A percentile compares a stretch with the other conserved stretches of the same genome.
These are phyloP conservation scores for Candida arabinofermentans DNA, from an alignment of 805 yeast genomes.

Conservation along the genomic window DNA sequence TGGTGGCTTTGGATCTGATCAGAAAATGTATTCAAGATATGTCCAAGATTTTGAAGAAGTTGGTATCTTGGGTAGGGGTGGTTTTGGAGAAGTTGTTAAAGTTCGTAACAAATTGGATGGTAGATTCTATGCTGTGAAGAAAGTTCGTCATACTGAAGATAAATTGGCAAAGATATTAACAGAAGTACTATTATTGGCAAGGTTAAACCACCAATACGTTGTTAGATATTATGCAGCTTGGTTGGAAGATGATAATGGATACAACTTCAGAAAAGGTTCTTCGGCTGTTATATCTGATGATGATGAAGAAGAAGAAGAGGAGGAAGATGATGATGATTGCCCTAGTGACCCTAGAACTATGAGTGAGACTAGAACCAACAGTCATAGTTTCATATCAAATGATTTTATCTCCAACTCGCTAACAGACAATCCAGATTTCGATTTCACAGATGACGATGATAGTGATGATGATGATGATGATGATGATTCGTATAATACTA, in stretches of 20 bases:
- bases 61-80: constrained; percentile 88
- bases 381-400: constrained; percentile 35
- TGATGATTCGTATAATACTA: constrained; percentile 15
- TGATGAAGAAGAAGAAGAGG: constrained; percentile 20
- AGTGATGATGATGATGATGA: constrained; percentile 19
- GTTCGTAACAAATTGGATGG: constrained; percentile 94
- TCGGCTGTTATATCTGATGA: constrained; percentile 28
- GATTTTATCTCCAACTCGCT: constrained; percentile 70
- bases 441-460: constrained; percentile 35
- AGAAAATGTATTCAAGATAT: constrained; percentile 58
- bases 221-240: constrained; percentile 97
- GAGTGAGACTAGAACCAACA: constrained; percentile 27
- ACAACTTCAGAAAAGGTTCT: constrained; percentile 8
- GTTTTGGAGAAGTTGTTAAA: constrained; percentile 97
- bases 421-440: constrained; percentile 54
- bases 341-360: constrained; percentile 25
- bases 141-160: constrained; percentile 77
- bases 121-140: constrained; percentile 89
- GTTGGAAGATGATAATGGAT: constrained; percentile 69
- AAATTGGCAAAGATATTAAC: constrained; percentile 77
- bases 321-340: constrained; percentile 32
- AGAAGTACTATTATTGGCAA: constrained; percentile 88
- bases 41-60: constrained; percentile 94
- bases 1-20: constrained; percentile 15
- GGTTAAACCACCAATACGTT: constrained; percentile 91